These are phyloP conservation scores for Cinchona pubescens DNA, from an alignment of 257 asterid species.

Conservation along the genomic window DNA sequence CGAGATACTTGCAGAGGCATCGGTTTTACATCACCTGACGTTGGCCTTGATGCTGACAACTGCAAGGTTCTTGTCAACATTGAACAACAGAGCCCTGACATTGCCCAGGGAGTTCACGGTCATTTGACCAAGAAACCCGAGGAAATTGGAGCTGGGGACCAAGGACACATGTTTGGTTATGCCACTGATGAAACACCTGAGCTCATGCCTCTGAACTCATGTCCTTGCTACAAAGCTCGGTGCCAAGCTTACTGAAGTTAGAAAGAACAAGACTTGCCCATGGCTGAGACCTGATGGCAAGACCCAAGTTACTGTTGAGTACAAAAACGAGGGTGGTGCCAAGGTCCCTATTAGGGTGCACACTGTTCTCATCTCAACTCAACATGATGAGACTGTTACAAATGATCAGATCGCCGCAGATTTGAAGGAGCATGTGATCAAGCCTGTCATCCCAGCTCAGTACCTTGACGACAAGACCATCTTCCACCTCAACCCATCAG, in stretches of 20 bases:
- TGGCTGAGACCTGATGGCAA: constrained; percentile 93
- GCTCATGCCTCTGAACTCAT: constrained; percentile 88
- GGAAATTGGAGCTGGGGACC: constrained; percentile 96
- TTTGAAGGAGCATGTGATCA: constrained; percentile 78
- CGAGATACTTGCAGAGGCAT: constrained; percentile 83
- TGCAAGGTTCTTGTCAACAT: constrained; percentile 94
- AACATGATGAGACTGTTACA: constrained; percentile 84
- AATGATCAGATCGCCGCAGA: constrained; percentile 69
- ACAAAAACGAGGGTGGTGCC: constrained; percentile 72
- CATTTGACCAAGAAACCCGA: constrained; percentile 90
- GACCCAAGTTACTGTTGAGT: constrained; percentile 88
- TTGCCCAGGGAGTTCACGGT: constrained; percentile 93
- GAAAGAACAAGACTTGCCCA: constrained; percentile 82
- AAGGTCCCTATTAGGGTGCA: constrained; percentile 87
- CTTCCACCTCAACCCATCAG: constrained; percentile 88
- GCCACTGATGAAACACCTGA: constrained; percentile 92
- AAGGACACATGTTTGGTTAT: constrained; percentile 90
- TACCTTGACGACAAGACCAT: constrained; percentile 83
- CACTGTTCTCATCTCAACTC: constrained; percentile 86
- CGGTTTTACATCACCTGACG: constrained; percentile 76
- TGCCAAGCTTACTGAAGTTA: constrained; percentile 84
- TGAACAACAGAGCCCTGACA: constrained; percentile 93
- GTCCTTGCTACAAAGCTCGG: constrained; percentile 94
- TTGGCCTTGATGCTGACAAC: constrained; percentile 92
- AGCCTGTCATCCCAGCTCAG: constrained; percentile 71